Base-by-base conservation (phyloP, 1,139 yeast genomes). In the Eremothecium gossypii region DNA sequence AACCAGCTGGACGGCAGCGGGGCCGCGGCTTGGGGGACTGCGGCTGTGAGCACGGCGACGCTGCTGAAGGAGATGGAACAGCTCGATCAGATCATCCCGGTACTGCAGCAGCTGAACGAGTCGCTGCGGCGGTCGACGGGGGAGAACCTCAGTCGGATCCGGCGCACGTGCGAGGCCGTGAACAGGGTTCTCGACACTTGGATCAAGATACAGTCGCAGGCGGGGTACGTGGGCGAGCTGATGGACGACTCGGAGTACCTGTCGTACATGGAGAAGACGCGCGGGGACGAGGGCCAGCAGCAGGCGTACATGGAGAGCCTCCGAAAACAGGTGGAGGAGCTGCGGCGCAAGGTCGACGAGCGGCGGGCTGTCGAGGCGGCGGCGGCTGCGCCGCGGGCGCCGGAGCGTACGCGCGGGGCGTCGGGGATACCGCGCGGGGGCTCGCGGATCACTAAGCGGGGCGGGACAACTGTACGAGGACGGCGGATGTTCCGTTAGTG, bases 201-300 rank as follows among this genome's bases (percentile, higher is more conserved):
- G 60, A 53, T 58, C 27, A 46, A 49, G 35, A 58, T 60, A 30
- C 63, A 58, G 40, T 57, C 62, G 7, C 61, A 58, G 38, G 63
- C 63, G 7, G 58, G 60, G 11, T 54, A 58, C 33, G 47, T 57
- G 10, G 47, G 58, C 34, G 46, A 52, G 11, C 37, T 60, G 14
- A 58, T 58, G 63, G 48, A 45, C 23, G 50, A 54, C 28, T 43
- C 48, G 9, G 40, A 41, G 8, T 55, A 54, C 33, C 34, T 55
- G 20, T 43, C 48, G 30, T 46, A 48, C 32, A 40, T 50, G 10
- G 45, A 47, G 13, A 44, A 42, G 17, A 38, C 35, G 2, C 42
- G 42, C 12, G 45, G 46, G 8, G 49, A 45, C 23, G 53, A 50
- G 10, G 30, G 39, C 3, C 39, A 34, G 11, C 43, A 41, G 30